These are phyloP conservation scores for Candida maesae DNA, from an alignment of 805 yeast species.

Conservation along the genomic window DNA sequence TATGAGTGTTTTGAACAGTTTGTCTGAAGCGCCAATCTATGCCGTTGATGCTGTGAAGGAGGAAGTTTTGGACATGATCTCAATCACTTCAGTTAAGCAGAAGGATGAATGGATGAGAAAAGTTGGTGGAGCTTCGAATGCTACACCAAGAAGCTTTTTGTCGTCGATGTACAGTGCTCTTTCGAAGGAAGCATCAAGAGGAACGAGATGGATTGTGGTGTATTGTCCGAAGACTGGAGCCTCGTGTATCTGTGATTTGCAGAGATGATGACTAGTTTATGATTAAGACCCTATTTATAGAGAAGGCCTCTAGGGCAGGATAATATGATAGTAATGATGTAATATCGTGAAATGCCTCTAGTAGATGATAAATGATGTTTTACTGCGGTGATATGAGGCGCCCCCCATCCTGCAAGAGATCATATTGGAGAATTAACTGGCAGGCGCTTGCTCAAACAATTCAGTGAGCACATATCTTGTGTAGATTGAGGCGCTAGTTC, in stretches of 20 bases:
- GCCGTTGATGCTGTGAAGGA: conserved; percentile 74
- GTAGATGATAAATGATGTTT: too few species aligned
- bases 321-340: too few species aligned
- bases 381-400: too few species aligned
- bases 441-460: too few species aligned
- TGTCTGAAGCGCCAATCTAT: conserved; percentile 68
- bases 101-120: conserved; percentile 77
- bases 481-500: too few species aligned
- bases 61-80: conserved; percentile 81
- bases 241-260: conserved; percentile 62
- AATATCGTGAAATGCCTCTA: too few species aligned
- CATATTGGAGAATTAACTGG: too few species aligned
- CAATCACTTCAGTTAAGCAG: conserved; percentile 67
- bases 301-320: too few species aligned
- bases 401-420: too few species aligned
- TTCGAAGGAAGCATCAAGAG: conserved; percentile 66
- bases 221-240: conserved; percentile 77
- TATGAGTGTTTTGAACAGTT: conserved; percentile 44
- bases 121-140: conserved; percentile 75
- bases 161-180: conserved; percentile 68
- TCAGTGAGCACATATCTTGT: too few species aligned
- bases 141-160: conserved; percentile 79
- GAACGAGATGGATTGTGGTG: conserved; percentile 71
- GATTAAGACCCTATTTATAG: too few species aligned
- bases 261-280: conserved; percentile 31